Evolutionary conservation across 306 rosid genomes (phyloP).

Genomic region (Trifolium subterraneum): DNA sequence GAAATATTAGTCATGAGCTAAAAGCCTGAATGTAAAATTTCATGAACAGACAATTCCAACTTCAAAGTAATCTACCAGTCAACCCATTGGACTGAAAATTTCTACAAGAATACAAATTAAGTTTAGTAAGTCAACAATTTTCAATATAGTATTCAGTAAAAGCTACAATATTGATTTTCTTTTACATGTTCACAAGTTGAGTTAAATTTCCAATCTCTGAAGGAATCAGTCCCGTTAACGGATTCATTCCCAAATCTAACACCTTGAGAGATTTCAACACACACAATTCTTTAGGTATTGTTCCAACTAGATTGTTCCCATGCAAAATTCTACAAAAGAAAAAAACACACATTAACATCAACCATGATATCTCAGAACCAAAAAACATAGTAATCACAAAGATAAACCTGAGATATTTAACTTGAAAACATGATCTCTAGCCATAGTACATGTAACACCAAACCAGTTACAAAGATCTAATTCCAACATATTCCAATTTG

Average conservation of each 20-base stretch:
- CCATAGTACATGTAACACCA: too few species aligned
- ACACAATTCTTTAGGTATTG: constrained; percentile 79
- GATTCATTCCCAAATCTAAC: constrained; percentile 91
- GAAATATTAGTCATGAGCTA: constrained; percentile 6
- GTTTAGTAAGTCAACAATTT: constrained; percentile 36
- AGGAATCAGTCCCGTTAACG: constrained; percentile 85
- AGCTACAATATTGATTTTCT: constrained; percentile 33
- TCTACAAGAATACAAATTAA: constrained; percentile 57
- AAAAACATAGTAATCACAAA: too few species aligned
- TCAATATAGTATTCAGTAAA: constrained; percentile 13
- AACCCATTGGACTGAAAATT: constrained; percentile 82
- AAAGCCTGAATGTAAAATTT: constrained; percentile 23
- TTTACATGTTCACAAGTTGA: constrained; percentile 68
- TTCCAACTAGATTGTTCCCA: constrained; percentile 80
- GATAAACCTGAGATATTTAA: too few species aligned
- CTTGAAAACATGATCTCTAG: too few species aligned
- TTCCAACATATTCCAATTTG: too few species aligned
- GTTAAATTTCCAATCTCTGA: constrained; percentile 76
- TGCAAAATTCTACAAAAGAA: constrained; percentile 66
- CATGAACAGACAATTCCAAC: neutral
- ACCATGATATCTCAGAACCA: constrained; percentile 27
- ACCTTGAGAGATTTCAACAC: too few species aligned
- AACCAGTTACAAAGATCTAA: too few species aligned
- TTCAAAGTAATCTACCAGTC: constrained; percentile 59
- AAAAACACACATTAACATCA: constrained; percentile 41